A percentile compares a stretch with the other conserved stretches of the same genome.
These are phyloP conservation scores for Yamadazyma pseudoaaseri DNA, from an alignment of 1,139 yeast species.

Conservation along the genomic window DNA sequence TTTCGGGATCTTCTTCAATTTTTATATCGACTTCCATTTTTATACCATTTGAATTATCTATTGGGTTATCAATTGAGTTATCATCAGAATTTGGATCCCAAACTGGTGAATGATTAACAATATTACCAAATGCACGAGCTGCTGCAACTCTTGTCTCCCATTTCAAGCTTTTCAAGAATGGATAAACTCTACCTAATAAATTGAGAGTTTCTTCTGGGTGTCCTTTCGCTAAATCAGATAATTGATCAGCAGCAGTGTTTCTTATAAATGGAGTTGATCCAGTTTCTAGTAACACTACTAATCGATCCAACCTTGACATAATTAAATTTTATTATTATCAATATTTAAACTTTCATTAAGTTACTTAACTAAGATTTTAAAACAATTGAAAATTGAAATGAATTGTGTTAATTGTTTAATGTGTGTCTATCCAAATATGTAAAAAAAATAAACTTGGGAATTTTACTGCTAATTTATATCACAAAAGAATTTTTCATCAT, in stretches of 20 bases:
- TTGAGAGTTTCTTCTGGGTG: slow-evolving; percentile 93
- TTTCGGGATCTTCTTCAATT: slow-evolving; percentile 26
- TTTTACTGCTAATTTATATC: slow-evolving; percentile 5
- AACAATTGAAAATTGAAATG: neutral
- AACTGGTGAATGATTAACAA: slow-evolving; percentile 68
- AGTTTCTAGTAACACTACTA: slow-evolving; percentile 81
- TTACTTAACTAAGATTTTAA: too few relatives aligned
- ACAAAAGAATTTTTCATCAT: neutral
- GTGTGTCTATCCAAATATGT: slow-evolving; percentile 1
- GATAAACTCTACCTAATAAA: slow-evolving; percentile 84
- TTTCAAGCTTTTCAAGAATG: slow-evolving; percentile 74
- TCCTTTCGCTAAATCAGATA: slow-evolving; percentile 88
- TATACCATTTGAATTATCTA: slow-evolving; percentile 7
- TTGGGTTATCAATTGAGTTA: slow-evolving; percentile 13
- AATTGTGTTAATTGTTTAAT: too few relatives aligned
- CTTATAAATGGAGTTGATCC: slow-evolving; percentile 94
- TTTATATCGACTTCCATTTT: slow-evolving; percentile 21
- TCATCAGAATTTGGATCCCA: slow-evolving; percentile 82
- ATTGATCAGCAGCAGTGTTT: slow-evolving; percentile 95
- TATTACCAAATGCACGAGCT: slow-evolving; percentile 93
- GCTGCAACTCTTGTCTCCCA: slow-evolving; percentile 98
- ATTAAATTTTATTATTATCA: too few relatives aligned
- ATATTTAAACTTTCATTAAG: too few relatives aligned
- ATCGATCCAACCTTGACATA: slow-evolving; percentile 63
- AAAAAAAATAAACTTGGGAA: slow-evolving; percentile 4